phyloP scores from a whole-genome alignment of 768 basidiomycete species.

The Neoboletus subvelutipes region DNA sequence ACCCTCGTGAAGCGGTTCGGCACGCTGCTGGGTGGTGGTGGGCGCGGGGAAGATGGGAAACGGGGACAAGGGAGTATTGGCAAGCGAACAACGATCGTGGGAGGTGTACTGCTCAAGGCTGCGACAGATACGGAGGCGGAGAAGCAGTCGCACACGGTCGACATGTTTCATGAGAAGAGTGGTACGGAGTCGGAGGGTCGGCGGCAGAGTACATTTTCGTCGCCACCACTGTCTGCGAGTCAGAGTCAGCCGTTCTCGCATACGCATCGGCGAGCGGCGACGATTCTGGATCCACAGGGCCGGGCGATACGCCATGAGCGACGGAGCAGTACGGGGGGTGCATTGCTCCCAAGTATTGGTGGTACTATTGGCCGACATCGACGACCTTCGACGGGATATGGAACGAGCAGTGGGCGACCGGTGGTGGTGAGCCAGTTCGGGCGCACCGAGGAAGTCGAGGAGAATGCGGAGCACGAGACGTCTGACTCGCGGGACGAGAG shows the following conservation, averaged over 20 bases:
- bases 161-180: conserved; percentile 21
- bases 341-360: conserved; percentile 44
- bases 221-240: conserved; percentile 39
- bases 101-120: conserved; percentile 38
- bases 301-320: conserved; percentile 66
- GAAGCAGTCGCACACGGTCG: conserved; percentile 23
- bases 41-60: conserved; percentile 44
- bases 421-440: conserved; percentile 48
- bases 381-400: conserved; percentile 69
- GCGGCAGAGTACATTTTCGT: conserved; percentile 25
- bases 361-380: conserved; percentile 68
- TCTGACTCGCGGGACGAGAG: conserved; percentile 40
- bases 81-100: conserved; percentile 54
- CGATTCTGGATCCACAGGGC: conserved; percentile 69
- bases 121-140: conserved; percentile 39
- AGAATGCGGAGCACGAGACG: conserved; percentile 43
- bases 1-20: conserved; percentile 80
- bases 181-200: conserved; percentile 23
- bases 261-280: conserved; percentile 73
- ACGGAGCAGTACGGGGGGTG: conserved; percentile 74
- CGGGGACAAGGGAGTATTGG: conserved; percentile 36
- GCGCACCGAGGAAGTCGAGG: conserved; percentile 48
- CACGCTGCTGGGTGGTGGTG: conserved; percentile 52
- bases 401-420: conserved; percentile 30
- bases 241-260: conserved; percentile 58